Evolutionary conservation across 441 rosid species (phyloP), one percentile per base, ranked within the genome.

Genomic region (Adansonia madagascariensis): DNA sequence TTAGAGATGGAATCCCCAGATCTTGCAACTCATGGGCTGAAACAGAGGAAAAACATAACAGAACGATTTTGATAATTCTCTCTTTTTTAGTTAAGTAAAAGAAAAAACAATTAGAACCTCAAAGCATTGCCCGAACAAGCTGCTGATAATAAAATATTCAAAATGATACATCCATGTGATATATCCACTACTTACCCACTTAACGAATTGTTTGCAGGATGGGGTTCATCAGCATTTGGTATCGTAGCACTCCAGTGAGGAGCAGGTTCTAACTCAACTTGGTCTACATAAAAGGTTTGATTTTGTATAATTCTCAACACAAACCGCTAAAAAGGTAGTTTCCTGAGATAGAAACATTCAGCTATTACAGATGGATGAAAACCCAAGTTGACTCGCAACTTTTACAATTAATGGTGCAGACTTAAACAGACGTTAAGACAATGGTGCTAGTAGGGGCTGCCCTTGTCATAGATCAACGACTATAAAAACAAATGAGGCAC

Each of bases 241-340:
- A 88, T 76, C 75, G 85, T 82, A 35, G 95, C 97, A 84, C 72
- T 88, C 98, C 98, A 93, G 80, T 87, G 80, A 79, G 86, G 91
- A 73, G 98, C 86, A 60, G 99, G 97, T 86, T 96, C 99, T 84
- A 96, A 96, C 84, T 96, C 98, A 81, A 94, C 98, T 93, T 91
- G 98, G 82, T 94, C 98, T 98, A 96, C 90, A 67, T 90, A 92
- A 84, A 94, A 27, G 96, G 86, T 88, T 91, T 60, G 95, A 81
- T 85, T 96, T 96, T 75, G 98, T 93, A 81, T 92, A 98, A 84
- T 94, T 96, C 82, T 94, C 98, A 80, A 96, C 89, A 86, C 97
- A 96, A 44, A 97, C 98, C 85, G 94, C 99, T 80, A 96, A 82
- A 81, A 80, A 93, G 72, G 98, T 93, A 53, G 84, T 84, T 82